phyloP scores from a whole-genome alignment of 2,329 filamentous ascomycete species.

The Akanthomyces muscarius region DNA sequence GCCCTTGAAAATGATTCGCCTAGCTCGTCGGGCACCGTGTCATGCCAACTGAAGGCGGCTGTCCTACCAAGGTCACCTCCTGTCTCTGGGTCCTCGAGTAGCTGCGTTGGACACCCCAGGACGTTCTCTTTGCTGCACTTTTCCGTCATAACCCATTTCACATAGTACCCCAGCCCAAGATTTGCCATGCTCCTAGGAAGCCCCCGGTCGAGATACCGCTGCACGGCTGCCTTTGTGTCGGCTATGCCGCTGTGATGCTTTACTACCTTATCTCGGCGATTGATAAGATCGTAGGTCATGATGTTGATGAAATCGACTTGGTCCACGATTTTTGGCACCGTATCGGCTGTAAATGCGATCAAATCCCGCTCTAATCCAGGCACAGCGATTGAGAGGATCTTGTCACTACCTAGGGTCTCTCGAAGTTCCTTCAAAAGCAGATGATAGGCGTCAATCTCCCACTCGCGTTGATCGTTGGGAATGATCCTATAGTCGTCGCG shows the following conservation, averaged over 20 bases:
- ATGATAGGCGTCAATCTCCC: conserved; percentile 62
- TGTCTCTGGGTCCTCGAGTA: conserved; percentile 54
- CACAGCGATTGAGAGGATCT: conserved; percentile 64
- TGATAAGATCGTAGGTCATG: conserved; percentile 68
- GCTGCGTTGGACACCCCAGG: conserved; percentile 51
- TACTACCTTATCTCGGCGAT: conserved; percentile 61
- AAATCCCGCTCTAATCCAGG: conserved; percentile 62
- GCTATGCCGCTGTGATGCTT: conserved; percentile 62
- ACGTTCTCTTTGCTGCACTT: conserved; percentile 39
- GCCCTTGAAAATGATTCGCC: conserved; percentile 56
- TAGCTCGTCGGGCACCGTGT: conserved; percentile 50
- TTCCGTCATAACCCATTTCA: conserved; percentile 58
- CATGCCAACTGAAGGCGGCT: conserved; percentile 58
- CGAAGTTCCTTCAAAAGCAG: conserved; percentile 57
- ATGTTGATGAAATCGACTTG: conserved; percentile 64
- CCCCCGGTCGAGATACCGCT: conserved; percentile 56
- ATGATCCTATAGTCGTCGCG: conserved; percentile 64
- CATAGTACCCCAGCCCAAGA: conserved; percentile 63
- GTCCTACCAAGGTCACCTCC: conserved; percentile 56
- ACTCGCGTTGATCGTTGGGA: conserved; percentile 56
- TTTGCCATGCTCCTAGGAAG: conserved; percentile 51
- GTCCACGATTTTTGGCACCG: conserved; percentile 53
- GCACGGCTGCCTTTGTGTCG: conserved; percentile 50
- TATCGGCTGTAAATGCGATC: conserved; percentile 60
- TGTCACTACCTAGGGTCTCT: conserved; percentile 49